These are phyloP conservation scores for Malus sylvestris DNA, from an alignment of 306 rosid species.

Conservation along the genomic window DNA sequence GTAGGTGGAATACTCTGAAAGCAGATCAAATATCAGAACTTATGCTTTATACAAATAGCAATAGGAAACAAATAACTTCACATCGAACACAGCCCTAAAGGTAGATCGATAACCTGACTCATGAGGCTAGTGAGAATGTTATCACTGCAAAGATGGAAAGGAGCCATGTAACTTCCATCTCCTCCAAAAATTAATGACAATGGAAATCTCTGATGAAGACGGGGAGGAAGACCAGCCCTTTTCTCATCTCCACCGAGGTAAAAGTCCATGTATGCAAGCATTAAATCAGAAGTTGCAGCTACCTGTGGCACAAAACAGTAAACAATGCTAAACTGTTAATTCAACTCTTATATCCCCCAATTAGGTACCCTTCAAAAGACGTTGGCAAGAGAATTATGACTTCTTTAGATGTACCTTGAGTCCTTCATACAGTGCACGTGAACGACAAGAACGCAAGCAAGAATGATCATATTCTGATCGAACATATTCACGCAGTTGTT, in stretches of 20 bases:
- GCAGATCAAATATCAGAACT: constrained; percentile 15
- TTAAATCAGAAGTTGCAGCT: constrained; percentile 78
- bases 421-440: constrained; percentile 53
- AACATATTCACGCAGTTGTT: constrained; percentile 43
- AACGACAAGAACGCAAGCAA: constrained; percentile 47
- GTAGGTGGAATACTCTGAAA: constrained; percentile 80
- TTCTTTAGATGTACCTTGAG: constrained; percentile 28
- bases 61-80: constrained; percentile 4
- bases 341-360: background rate
- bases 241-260: constrained; percentile 98
- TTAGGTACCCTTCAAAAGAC: background rate
- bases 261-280: constrained; percentile 91
- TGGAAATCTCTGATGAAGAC: constrained; percentile 77
- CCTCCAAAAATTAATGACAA: constrained; percentile 84
- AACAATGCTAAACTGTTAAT: background rate
- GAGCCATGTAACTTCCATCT: constrained; percentile 91
- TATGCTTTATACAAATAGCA: constrained; percentile 3
- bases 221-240: constrained; percentile 71
- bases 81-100: constrained; percentile 6
- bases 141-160: constrained; percentile 75
- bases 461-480: constrained; percentile 50
- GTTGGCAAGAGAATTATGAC: background rate
- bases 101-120: constrained; percentile 66
- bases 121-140: constrained; percentile 80
- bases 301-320: constrained; percentile 37